phyloP scores from a whole-genome alignment of 371 early-diverging fungal genomes.

The Phascolomyces articulosus region DNA sequence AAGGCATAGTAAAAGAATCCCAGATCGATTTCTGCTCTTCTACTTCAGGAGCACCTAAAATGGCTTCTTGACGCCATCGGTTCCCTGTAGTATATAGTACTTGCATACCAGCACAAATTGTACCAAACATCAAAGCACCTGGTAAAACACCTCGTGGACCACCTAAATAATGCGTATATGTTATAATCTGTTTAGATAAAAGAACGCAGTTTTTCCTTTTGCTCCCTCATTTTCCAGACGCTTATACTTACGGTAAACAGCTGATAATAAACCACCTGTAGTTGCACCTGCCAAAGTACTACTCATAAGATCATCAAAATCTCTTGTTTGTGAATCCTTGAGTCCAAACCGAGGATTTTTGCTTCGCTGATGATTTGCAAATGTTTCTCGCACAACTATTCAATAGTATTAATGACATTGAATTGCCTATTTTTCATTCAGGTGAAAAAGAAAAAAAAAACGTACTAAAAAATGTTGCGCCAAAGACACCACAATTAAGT shows the following conservation, averaged over 20 bases:
- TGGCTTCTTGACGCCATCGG: slow-evolving; percentile 45
- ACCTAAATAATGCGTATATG: slow-evolving; percentile 25
- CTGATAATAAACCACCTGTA: slow-evolving; percentile 59
- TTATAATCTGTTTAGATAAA: no score
- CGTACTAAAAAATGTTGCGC: slow-evolving; percentile 51
- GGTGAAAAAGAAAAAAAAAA: not conserved
- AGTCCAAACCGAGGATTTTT: slow-evolving; percentile 60
- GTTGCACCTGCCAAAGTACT: slow-evolving; percentile 62
- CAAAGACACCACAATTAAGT: slow-evolving; percentile 48
- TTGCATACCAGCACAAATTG: slow-evolving; percentile 36
- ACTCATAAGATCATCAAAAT: slow-evolving; percentile 57
- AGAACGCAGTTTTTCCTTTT: no score
- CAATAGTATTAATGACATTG: not conserved
- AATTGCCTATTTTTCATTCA: not conserved
- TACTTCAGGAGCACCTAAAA: slow-evolving; percentile 10
- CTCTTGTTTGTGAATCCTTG: slow-evolving; percentile 60
- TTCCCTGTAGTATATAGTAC: slow-evolving; percentile 32
- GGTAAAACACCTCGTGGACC: slow-evolving; percentile 55
- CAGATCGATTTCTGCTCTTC: slow-evolving; percentile 24
- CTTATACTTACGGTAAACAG: slow-evolving; percentile 53
- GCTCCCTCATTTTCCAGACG: no score
- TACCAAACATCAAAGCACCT: slow-evolving; percentile 58
- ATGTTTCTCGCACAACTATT: slow-evolving; percentile 53
- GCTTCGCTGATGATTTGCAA: slow-evolving; percentile 53
- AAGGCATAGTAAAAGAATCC: slow-evolving; percentile 41